A percentile compares a stretch with the other conserved stretches of the same genome.
These are phyloP conservation scores for Bolboschoenus planiculmis DNA, from an alignment of 176 grass and related monocot species.

Conservation along the genomic window DNA sequence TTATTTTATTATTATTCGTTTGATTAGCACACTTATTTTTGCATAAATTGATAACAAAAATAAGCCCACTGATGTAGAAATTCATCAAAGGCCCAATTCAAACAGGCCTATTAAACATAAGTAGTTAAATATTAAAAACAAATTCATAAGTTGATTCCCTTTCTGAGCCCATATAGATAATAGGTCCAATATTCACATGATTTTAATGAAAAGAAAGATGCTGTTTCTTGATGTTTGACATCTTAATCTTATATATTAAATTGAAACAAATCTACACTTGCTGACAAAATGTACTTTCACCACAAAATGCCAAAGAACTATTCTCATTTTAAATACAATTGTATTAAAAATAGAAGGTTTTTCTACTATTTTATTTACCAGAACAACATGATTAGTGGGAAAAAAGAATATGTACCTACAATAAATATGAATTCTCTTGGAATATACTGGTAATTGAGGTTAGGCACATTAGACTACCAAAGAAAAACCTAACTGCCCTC, in stretches of 20 bases:
- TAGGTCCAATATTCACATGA: not conserved
- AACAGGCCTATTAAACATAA: not conserved
- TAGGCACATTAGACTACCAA: not conserved
- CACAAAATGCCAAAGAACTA: not conserved
- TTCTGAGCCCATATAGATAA: not conserved
- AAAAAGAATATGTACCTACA: not conserved
- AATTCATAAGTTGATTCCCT: not conserved
- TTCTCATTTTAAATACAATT: not conserved
- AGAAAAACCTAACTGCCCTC: not conserved
- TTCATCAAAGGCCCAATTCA: not conserved
- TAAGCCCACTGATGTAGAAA: not conserved
- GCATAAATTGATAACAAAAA: not conserved
- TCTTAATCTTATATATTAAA: not conserved
- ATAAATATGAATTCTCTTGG: not conserved
- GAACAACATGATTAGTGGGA: not conserved
- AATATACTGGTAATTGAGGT: slow-evolving; percentile 2
- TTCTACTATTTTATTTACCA: not conserved
- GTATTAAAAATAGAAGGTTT: not conserved
- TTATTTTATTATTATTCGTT: too few relatives aligned
- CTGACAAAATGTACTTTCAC: not conserved
- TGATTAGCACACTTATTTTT: not conserved
- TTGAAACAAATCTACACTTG: not conserved
- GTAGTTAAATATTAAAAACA: not conserved
- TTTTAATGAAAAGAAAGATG: not conserved
- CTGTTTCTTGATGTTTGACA: not conserved